Percentiles rank a stretch among this genome's conserved stretches.
Conservation (phyloP, 2,329 filamentous ascomycete species). For the Eutypa lata region DNA sequence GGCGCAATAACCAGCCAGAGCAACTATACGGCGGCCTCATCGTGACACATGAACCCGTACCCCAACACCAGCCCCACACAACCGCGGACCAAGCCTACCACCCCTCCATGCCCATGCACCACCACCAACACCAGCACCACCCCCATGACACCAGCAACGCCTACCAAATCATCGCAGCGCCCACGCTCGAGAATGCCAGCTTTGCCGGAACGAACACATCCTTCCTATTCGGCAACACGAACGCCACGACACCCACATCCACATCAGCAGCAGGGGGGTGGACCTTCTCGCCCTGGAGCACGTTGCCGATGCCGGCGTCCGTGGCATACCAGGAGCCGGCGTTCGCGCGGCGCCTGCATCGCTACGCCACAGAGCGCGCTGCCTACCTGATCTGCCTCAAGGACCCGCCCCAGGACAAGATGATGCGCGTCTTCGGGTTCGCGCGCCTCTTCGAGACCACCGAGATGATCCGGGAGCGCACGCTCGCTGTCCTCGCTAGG, state of each 20-base stretch:
- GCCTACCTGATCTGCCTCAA: slow-evolving; percentile 53
- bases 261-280: slow-evolving; percentile 22
- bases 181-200: slow-evolving; percentile 51
- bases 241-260: slow-evolving; percentile 31
- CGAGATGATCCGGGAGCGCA: slow-evolving; percentile 43
- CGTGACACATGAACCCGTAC: slow-evolving; percentile 12
- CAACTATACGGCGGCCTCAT: slow-evolving; percentile 11
- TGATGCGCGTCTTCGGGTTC: slow-evolving; percentile 65
- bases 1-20: slow-evolving; percentile 10
- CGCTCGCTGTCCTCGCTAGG: slow-evolving; percentile 31
- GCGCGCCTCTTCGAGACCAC: slow-evolving; percentile 58
- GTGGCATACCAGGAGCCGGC: slow-evolving; percentile 62
- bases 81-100: slow-evolving; percentile 1
- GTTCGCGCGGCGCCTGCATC: slow-evolving; percentile 69
- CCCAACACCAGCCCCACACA: background rate
- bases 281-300: slow-evolving; percentile 30
- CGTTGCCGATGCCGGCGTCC: slow-evolving; percentile 45
- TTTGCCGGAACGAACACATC: slow-evolving; percentile 37
- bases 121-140: slow-evolving; percentile 3
- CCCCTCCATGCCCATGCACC: slow-evolving; percentile 1
- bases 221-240: slow-evolving; percentile 31
- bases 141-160: slow-evolving; percentile 19
- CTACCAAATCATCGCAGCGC: slow-evolving; percentile 49
- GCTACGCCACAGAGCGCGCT: slow-evolving; percentile 61
- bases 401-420: slow-evolving; percentile 43